These are phyloP conservation scores for Fusarium sp. DNA, from an alignment of 2,329 filamentous ascomycete species.

Conservation along the genomic window DNA sequence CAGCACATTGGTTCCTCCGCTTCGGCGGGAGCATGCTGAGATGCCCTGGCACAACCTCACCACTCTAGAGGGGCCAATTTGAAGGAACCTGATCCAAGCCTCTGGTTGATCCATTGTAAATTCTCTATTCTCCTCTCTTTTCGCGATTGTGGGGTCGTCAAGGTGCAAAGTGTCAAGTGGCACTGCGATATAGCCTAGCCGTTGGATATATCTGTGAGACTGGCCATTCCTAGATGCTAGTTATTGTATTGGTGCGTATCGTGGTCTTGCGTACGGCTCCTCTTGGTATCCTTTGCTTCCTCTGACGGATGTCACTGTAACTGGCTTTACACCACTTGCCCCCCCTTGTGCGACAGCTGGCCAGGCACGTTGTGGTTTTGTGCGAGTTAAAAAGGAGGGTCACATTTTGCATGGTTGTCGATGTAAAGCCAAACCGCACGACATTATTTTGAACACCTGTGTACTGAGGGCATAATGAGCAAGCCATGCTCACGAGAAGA, in stretches of 20 bases:
- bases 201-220: no score
- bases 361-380: no score
- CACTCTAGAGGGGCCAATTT: constrained; percentile 76
- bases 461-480: constrained; percentile 30
- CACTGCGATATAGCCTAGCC: no score
- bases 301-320: no score
- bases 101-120: constrained; percentile 55
- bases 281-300: no score
- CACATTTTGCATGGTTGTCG: no score
- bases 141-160: constrained; percentile 11
- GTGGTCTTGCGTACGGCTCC: no score
- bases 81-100: constrained; percentile 74
- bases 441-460: constrained; percentile 44
- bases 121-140: constrained; percentile 2
- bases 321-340: no score
- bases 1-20: constrained; percentile 70
- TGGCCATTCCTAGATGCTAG: no score
- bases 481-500: constrained; percentile 33
- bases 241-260: no score
- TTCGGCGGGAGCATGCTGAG: constrained; percentile 72
- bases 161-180: neutral
- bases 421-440: constrained; percentile 19
- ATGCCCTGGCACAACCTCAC: constrained; percentile 76
- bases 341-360: no score
- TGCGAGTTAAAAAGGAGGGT: no score